Evolutionary conservation across 1,139 yeast genomes (phyloP), one percentile per base, ranked within the genome.

Genomic region (Kodamaea derodonti): DNA sequence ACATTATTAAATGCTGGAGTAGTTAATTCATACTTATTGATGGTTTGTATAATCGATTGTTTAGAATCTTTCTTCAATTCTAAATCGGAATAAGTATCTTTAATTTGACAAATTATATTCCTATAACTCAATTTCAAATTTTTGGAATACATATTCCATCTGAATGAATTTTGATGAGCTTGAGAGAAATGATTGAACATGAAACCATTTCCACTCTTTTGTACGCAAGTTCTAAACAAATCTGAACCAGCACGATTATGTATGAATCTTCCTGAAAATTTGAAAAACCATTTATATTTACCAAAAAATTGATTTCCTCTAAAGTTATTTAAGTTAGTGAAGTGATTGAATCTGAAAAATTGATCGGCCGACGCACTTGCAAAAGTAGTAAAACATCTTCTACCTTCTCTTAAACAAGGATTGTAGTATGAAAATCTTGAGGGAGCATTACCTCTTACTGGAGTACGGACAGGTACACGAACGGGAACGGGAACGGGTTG

Each of bases 171-270:
- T 32, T 52, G 61, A 31, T 49, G 48, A 17, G 53, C 43, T 34
- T 48, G 58, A 12, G 58, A 52, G 41, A 57, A 56, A 38, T 56
- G 53, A 37, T 51, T 52, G 37, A 47, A 56, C 46, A 54, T 47
- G 23, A 43, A 49, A 14, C 55, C 53, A 16, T 32, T 24, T 14
- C 36, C 32, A 20, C 24, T 29, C 15, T 27, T 31, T 14, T 36
- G 42, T 20, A 45, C 36, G 31, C 48, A 39, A 7, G 37, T 34
- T 7, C 32, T 30, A 33, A 48, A 38, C 24, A 46, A 36, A 18
- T 38, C 40, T 11, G 39, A 30, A 4, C 30, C 24, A 12, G 34
- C 29, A 15, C 28, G 23, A 25, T 38, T 28, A 17, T 36, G 31
- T 23, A 36, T 31, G 25, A 36, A 33, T 16, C 39, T 29, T 17